Evolutionary conservation across 441 rosid species (phyloP), one percentile per base, ranked within the genome.

Genomic region (Jatropha multifida): DNA sequence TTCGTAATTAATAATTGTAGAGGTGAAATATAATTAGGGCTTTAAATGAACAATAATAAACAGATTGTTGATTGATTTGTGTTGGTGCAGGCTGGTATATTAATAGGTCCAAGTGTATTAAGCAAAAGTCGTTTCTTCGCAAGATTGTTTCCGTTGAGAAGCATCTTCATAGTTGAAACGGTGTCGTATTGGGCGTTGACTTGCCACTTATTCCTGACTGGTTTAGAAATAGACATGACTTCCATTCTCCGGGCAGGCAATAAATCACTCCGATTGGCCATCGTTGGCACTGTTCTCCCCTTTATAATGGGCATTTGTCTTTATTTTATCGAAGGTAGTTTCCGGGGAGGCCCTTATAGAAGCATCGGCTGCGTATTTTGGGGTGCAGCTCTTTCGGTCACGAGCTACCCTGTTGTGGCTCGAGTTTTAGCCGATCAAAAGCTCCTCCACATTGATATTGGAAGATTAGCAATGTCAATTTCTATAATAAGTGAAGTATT

Each of bases 121-220:
- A 75, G 79, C 41, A 68, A 15, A 11, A 11, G 46, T 13, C 11
- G 14, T 4, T 76, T 60, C 63, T 67, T 84, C 51, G 49, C 55
- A 3, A 13, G 44, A n/a, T 17, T 76, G 72, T 82, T 76, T 69
- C 85, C 84, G 14, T 26, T 68, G 2, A 51, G 59, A 37, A 65
- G 71, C 41, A 2, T 81, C 3, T 4, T 17, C 37, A 71, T 65
- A 6, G 41, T 81, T 12, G 86, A 87, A 74, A 81, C 87, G 0
- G 38, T 85, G n/a, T 79, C 81, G 8, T 80, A 76, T 69, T 69
- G 85, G 76, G 88, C 83, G 5, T 62, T 83, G 64, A 73, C 79
- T 3, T 80, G 77, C 74, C 84, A 89, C 70, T 42, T 87, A 67
- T 87, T 87, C 83, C 74, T 87, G 8, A 23, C 83, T 2, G 89